phyloP scores from a whole-genome alignment of 2,329 filamentous ascomycete genomes.

The Monosporascus sp. region DNA sequence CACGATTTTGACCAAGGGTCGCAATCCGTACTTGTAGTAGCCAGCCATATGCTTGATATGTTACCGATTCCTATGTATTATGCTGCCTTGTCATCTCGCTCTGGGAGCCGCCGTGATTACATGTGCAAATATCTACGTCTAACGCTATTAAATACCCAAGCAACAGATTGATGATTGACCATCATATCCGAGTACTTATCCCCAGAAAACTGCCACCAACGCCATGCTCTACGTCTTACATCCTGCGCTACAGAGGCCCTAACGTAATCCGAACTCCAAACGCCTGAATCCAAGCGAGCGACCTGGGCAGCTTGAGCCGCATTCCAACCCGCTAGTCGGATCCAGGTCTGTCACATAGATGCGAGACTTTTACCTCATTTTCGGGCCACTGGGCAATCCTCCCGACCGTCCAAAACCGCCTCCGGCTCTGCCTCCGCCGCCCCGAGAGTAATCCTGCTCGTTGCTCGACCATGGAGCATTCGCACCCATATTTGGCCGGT shows the following conservation, averaged over 20 bases:
- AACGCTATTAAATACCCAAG: not conserved
- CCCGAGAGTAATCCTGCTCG: not conserved
- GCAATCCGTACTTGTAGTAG: no score
- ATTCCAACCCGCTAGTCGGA: no score
- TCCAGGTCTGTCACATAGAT: no score
- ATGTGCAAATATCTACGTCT: not conserved
- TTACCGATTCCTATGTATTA: not conserved
- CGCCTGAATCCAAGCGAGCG: not conserved
- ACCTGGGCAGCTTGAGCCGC: no score
- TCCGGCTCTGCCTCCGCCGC: not conserved
- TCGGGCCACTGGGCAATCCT: constrained; percentile 1
- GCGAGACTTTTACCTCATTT: not conserved
- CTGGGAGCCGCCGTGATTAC: no score
- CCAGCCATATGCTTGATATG: no score
- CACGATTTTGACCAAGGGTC: no score
- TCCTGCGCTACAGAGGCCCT: not conserved
- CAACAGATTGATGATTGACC: not conserved
- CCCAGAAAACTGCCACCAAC: not conserved
- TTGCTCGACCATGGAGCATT: not conserved
- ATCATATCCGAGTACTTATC: not conserved
- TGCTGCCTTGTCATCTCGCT: no score
- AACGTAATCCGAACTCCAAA: not conserved
- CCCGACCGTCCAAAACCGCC: not conserved
- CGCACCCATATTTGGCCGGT: constrained; percentile 13
- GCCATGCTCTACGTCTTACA: not conserved